Base-by-base conservation (phyloP, 495 filamentous ascomycete species). In the Thermothielavioides terrestris region DNA sequence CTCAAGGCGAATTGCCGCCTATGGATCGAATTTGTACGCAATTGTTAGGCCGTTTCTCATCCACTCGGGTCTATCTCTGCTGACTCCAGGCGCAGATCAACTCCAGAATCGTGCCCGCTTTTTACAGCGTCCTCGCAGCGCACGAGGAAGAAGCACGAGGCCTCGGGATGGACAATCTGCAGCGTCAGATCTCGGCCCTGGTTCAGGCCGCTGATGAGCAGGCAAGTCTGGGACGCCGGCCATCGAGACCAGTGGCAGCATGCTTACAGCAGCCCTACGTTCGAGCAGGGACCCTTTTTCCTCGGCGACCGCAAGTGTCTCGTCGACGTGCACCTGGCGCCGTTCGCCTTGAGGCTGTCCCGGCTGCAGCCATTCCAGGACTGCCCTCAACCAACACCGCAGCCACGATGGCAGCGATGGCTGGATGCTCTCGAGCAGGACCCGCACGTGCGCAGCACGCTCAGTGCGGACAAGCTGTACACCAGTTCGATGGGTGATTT, bases 321-420 rank as follows among this genome's bases (percentile, higher is more conserved):
- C 52, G 89, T 95, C 3, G 91, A 97, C 57, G 75, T 95, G 20
- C 86, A 92, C 56, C 78, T 91, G 40, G 90, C 89, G 7, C 91
- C 91, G 7, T 97, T 91, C 80, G 77, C 92, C 41, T 59, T 95
- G 27, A 81, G 91, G 1, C 66, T 95, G 45, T 72, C 75, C 11
- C 74, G 81, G 15, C 86, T 95, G 45, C 80, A 82, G 43, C 84
- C 81, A n/a, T 90, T 90, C 59, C 78, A 85, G 20, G 82, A 79
- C 26, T 95, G 87, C 87, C 80, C 81, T 22, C 81, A 86, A 39
- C 79, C 88, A 8, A 75, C 82, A 50, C 71, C 75, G 12, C 83
- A 80, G 6, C 84, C 72, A 55, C 77, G 90, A 41, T 88, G 85
- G 81, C 81, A 74, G 22, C 70, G 68, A 26, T 96, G 89, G 90